A percentile compares a stretch with the other conserved stretches of the same genome.
These are phyloP conservation scores for Melampsora americana DNA, from an alignment of 1,284 basidiomycete genomes.

Conservation along the genomic window DNA sequence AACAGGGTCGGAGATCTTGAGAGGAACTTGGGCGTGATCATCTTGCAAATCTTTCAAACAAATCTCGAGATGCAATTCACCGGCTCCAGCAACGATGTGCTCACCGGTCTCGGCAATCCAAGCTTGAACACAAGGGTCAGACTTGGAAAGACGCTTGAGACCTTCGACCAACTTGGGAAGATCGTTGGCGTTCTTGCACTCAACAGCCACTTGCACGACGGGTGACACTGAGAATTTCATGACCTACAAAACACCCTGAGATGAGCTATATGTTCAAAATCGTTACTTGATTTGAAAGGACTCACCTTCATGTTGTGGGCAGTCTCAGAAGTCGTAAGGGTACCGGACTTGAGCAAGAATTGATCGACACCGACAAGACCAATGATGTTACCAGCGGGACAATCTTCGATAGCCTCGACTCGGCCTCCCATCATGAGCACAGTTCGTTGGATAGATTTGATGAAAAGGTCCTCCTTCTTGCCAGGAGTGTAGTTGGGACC, in stretches of 20 bases:
- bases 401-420: conserved; percentile 98
- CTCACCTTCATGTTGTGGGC: conserved; percentile 99
- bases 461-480: conserved; percentile 97
- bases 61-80: conserved; percentile 98
- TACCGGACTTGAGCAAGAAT: conserved; percentile 94
- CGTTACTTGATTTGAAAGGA: conserved; percentile 71
- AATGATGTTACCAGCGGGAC: conserved; percentile 96
- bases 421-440: conserved; percentile 99
- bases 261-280: neutral
- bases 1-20: conserved; percentile 98
- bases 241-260: conserved; percentile 1
- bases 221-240: conserved; percentile 70
- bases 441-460: conserved; percentile 98
- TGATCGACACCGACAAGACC: conserved; percentile 99
- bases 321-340: conserved; percentile 93
- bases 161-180: conserved; percentile 99
- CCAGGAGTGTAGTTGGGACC: conserved; percentile 98
- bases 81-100: conserved; percentile 98
- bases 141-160: conserved; percentile 99
- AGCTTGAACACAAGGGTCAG: conserved; percentile 97
- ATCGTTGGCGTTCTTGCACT: conserved; percentile 99
- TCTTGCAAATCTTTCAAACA: conserved; percentile 99
- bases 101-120: conserved; percentile 91
- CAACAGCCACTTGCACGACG: conserved; percentile 98
- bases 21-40: conserved; percentile 97